Evolutionary conservation across 2,329 filamentous ascomycete genomes (phyloP).

Genomic region (Aureobasidium musti): DNA sequence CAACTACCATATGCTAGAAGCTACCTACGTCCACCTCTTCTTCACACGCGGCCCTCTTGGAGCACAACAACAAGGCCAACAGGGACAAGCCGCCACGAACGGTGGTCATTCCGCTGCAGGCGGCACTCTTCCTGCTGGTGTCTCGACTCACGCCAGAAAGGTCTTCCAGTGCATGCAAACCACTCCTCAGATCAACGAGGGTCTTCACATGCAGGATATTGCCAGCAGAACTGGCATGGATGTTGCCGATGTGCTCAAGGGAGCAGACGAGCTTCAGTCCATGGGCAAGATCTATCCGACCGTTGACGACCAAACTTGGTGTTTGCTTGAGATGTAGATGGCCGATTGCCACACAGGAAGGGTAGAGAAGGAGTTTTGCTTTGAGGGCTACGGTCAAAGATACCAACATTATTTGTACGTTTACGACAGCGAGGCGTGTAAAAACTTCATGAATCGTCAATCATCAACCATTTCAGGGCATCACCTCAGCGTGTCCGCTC

Average conservation of each 20-base stretch:
- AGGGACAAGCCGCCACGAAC: slow-evolving; percentile 41
- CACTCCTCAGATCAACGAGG: slow-evolving; percentile 73
- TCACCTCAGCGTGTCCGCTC: slow-evolving; percentile 24
- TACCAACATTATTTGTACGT: slow-evolving; percentile 19
- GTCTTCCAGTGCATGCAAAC: slow-evolving; percentile 71
- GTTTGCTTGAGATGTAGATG: slow-evolving; percentile 68
- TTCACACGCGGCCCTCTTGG: slow-evolving; percentile 68
- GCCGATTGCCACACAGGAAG: not conserved
- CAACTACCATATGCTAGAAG: slow-evolving; percentile 87
- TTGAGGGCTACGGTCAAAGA: not conserved
- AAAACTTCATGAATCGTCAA: slow-evolving; percentile 24
- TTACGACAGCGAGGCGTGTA: slow-evolving; percentile 4
- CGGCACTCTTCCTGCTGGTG: slow-evolving; percentile 47
- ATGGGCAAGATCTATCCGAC: slow-evolving; percentile 84
- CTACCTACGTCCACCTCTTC: slow-evolving; percentile 82
- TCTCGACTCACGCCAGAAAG: slow-evolving; percentile 63
- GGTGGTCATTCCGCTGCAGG: slow-evolving; percentile 38
- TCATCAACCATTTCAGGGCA: not conserved
- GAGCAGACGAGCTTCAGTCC: slow-evolving; percentile 76
- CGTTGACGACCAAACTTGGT: slow-evolving; percentile 90
- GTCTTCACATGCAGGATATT: slow-evolving; percentile 78
- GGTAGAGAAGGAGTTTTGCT: slow-evolving; percentile 1
- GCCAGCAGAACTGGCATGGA: slow-evolving; percentile 66
- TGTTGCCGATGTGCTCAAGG: slow-evolving; percentile 69
- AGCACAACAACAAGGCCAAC: slow-evolving; percentile 36